Conservation (phyloP, 805 yeast genomes). For the Wickerhamomyces subpelliculosus region DNA sequence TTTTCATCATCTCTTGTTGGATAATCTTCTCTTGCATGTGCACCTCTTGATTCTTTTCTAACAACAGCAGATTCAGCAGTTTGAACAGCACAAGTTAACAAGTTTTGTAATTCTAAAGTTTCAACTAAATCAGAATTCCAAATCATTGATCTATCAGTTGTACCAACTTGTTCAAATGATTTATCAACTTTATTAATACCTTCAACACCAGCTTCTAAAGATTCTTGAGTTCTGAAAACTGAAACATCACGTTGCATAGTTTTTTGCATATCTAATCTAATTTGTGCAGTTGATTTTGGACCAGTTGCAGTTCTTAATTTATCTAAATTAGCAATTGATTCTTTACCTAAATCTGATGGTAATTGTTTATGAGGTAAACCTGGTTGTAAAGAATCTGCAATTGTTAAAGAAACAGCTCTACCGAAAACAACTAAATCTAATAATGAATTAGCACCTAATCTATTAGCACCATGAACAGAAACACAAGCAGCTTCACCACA, state of each 20-base stretch:
- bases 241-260: conserved; percentile 97
- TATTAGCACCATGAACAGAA: conserved; percentile 98
- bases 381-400: conserved; percentile 79
- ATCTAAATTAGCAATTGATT: conserved; percentile 87
- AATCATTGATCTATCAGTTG: conserved; percentile 94
- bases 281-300: conserved; percentile 73
- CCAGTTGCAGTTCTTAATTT: conserved; percentile 82
- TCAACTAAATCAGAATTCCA: conserved; percentile 98
- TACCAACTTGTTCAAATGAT: conserved; percentile 67
- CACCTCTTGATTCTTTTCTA: conserved; percentile 97
- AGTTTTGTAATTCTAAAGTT: conserved; percentile 91
- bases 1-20: conserved; percentile 92
- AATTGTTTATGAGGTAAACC: conserved; percentile 79
- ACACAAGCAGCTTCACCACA: conserved; percentile 99
- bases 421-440: conserved; percentile 96
- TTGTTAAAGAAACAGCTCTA: conserved; percentile 94
- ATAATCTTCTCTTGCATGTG: conserved; percentile 97
- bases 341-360: conserved; percentile 82
- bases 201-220: conserved; percentile 85
- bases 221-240: conserved; percentile 90
- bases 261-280: conserved; percentile 89
- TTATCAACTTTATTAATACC: conserved; percentile 71
- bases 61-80: conserved; percentile 92
- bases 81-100: conserved; percentile 94
- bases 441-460: conserved; percentile 97